Evolutionary conservation across 1,284 basidiomycete species (phyloP), one percentile per base, ranked within the genome.

Genomic region (Caloboletus inedulis): DNA sequence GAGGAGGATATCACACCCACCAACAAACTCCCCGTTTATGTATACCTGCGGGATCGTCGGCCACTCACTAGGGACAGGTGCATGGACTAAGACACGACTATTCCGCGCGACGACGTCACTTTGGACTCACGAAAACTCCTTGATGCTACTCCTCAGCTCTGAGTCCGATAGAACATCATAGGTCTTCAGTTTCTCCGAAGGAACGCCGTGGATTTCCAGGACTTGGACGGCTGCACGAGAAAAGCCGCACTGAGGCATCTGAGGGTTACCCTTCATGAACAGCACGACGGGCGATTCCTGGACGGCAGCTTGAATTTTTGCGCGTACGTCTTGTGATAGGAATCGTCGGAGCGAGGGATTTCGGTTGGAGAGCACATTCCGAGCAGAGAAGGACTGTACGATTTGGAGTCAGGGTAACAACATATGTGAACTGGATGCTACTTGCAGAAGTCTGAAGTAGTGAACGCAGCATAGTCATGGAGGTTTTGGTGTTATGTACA

Each of bases 41-140:
- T 97, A 99, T 9, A 99, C 74, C 71, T 99, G 96, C 12, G 97
- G 97, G 59, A 99, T 89, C 18, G 96, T 99, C 16, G 96, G 96
- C 96, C 96, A 99, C 65, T 95, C 91, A 43, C 93, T 96, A 64
- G 8, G 29, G 41, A 47, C 23, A 35, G 10, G 39, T 3, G 10
- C 10, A 21, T 39, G 19, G 18, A 23, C 7, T 41, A 31, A 43
- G 49, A 39, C 25, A 36, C 19, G 18, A 56, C 25, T 13, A 18
- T 30, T 25, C 19, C 2, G 13, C 10, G 12, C 10, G 30, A 30
- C 10, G 30, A 25, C 7, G 25, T 21, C 18, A 25, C 8, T 8
- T 35, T 14, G 7, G 23, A 79, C 91, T 63, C 63, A 96, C 93
- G 91, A 94, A 72, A 92, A 98, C 72, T 98, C 94, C 74, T 99